A percentile compares a stretch with the other conserved stretches of the same genome.
phyloP scores from a whole-genome alignment of 331 rosid genomes.

The Arachis monticola region DNA sequence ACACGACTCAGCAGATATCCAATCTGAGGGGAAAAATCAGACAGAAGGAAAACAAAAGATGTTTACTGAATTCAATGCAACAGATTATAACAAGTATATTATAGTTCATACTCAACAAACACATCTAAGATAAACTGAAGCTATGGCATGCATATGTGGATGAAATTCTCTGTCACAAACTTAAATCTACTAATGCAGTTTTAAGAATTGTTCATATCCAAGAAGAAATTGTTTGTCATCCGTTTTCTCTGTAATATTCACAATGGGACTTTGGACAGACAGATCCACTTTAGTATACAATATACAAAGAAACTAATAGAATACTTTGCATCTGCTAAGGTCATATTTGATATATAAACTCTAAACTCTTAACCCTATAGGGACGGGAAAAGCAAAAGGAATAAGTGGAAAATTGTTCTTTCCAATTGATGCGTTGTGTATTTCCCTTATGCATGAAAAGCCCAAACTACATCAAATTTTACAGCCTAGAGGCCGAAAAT shows the following conservation, averaged over 20 bases:
- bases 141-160: conserved; percentile 1
- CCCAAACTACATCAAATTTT: background rate
- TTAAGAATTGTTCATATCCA: background rate
- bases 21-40: conserved; percentile 49
- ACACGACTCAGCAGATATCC: conserved; percentile 54
- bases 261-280: background rate
- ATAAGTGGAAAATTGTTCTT: background rate
- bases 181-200: background rate
- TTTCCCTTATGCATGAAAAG: background rate
- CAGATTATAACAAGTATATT: conserved; percentile 6
- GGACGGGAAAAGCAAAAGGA: background rate
- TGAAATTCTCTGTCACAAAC: background rate
- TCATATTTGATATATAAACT: no score
- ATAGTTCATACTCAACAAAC: conserved; percentile 31
- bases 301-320: no score
- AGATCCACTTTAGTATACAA: background rate
- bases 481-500: background rate
- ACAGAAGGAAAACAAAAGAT: conserved; percentile 16
- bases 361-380: no score
- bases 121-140: conserved; percentile 8
- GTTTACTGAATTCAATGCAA: background rate
- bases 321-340: no score
- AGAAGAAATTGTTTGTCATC: conserved; percentile 14
- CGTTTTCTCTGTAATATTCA: conserved; percentile 6
- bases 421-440: background rate